Conservation (phyloP, 768 basidiomycete species). For the Mycena haematopus region DNA sequence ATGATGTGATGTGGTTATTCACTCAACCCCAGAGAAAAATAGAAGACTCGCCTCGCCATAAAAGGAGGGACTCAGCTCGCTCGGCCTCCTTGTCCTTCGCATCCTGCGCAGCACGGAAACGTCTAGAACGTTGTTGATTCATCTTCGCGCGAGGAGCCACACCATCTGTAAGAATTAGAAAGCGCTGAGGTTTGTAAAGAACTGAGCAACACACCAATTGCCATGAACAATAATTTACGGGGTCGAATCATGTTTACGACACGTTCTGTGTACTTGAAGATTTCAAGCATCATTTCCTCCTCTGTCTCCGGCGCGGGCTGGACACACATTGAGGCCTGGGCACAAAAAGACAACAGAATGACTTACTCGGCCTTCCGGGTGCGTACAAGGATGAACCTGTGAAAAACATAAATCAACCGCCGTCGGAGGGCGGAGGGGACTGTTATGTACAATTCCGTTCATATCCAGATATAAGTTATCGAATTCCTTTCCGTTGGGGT, state of each 20-base stretch:
- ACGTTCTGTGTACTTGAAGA: slow-evolving; percentile 96
- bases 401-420: background rate
- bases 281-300: slow-evolving; percentile 98
- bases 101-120: slow-evolving; percentile 94
- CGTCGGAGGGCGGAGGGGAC: background rate
- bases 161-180: slow-evolving; percentile 64
- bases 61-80: slow-evolving; percentile 75
- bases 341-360: background rate
- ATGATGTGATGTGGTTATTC: slow-evolving; percentile 13
- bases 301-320: slow-evolving; percentile 97
- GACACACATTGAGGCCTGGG: slow-evolving; percentile 9
- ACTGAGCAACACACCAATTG: slow-evolving; percentile 72
- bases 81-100: slow-evolving; percentile 94
- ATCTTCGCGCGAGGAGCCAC: slow-evolving; percentile 99
- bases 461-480: slow-evolving; percentile 98
- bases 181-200: background rate
- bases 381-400: slow-evolving; percentile 99
- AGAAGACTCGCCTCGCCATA: slow-evolving; percentile 79
- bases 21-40: background rate
- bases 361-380: slow-evolving; percentile 92
- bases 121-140: slow-evolving; percentile 98
- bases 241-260: slow-evolving; percentile 98
- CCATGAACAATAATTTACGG: slow-evolving; percentile 96
- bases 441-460: slow-evolving; percentile 90
- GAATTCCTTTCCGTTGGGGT: slow-evolving; percentile 96